Conservation (phyloP, 1,139 yeast species). For the Pneumocystis wakefieldiae region DNA sequence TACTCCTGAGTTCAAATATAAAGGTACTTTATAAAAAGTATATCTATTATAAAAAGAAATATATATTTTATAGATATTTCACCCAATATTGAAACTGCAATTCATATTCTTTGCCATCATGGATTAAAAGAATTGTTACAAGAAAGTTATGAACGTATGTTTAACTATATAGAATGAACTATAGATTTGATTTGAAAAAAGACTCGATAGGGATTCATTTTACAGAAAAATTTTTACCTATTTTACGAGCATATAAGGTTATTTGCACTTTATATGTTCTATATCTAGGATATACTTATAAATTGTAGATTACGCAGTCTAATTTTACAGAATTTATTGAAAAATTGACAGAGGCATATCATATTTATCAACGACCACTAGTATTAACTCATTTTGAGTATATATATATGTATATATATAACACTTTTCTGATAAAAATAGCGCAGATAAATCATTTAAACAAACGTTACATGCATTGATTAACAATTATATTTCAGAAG, state of each 20-base stretch:
- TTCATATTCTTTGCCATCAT: not conserved
- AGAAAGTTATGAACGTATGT: not conserved
- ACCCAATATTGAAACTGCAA: not conserved
- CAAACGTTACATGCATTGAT: not conserved
- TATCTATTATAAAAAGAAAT: not conserved
- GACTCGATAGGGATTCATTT: not conserved
- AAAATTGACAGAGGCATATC: not conserved
- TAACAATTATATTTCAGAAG: slow-evolving; percentile 1
- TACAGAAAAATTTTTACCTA: not conserved
- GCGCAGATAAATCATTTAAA: not conserved
- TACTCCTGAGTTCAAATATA: not conserved
- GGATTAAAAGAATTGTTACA: not conserved
- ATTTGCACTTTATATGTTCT: not conserved
- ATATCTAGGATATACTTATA: not conserved
- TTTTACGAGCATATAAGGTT: not conserved
- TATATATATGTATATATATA: not conserved
- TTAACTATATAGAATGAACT: not conserved
- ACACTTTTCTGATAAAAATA: not conserved
- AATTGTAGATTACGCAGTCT: not conserved
- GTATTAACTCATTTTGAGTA: not conserved
- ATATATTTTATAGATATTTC: not conserved
- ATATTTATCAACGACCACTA: slow-evolving; percentile 1
- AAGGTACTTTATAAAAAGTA: not conserved
- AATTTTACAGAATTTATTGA: not conserved
- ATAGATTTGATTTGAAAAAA: not conserved